Evolutionary conservation across 805 yeast genomes (phyloP).

Genomic region (Candida ulmi): DNA sequence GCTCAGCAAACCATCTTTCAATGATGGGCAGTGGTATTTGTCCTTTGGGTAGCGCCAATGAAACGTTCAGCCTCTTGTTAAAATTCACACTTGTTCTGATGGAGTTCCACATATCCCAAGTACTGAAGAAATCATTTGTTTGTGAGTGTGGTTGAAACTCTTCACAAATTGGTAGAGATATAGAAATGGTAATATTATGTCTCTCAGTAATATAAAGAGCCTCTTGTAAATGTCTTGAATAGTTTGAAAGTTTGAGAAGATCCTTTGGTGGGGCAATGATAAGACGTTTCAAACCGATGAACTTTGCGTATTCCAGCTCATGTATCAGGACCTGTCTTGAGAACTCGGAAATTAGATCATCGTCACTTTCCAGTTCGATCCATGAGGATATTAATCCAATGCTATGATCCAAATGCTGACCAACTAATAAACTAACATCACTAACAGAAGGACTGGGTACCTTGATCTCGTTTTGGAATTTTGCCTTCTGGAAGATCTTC

Average conservation of each 20-base stretch:
- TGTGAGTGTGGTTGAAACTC: constrained; percentile 25
- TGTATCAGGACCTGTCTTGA: constrained; percentile 52
- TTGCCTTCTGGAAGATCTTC: constrained; percentile 30
- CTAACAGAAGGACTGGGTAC: constrained; percentile 36
- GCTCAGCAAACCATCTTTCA: constrained; percentile 65
- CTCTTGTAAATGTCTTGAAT: constrained; percentile 37
- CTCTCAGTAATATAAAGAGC: constrained; percentile 26
- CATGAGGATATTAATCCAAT: constrained; percentile 62
- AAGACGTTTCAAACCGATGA: constrained; percentile 49
- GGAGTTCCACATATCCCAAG: constrained; percentile 75
- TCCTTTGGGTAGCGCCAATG: constrained; percentile 65
- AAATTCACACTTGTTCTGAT: constrained; percentile 52
- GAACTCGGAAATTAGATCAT: constrained; percentile 42
- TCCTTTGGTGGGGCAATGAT: constrained; percentile 63
- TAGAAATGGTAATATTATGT: constrained; percentile 30
- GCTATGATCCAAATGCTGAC: constrained; percentile 33
- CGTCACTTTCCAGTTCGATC: constrained; percentile 60
- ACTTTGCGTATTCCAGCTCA: constrained; percentile 54
- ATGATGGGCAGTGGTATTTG: constrained; percentile 44
- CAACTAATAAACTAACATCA: constrained; percentile 39
- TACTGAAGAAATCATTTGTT: constrained; percentile 42
- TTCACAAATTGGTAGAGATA: constrained; percentile 45
- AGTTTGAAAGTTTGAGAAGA: constrained; percentile 43
- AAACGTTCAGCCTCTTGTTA: constrained; percentile 55
- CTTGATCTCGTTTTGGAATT: constrained; percentile 15